phyloP scores from a whole-genome alignment of 2,329 filamentous ascomycete genomes.

The Didymella segeticola region DNA sequence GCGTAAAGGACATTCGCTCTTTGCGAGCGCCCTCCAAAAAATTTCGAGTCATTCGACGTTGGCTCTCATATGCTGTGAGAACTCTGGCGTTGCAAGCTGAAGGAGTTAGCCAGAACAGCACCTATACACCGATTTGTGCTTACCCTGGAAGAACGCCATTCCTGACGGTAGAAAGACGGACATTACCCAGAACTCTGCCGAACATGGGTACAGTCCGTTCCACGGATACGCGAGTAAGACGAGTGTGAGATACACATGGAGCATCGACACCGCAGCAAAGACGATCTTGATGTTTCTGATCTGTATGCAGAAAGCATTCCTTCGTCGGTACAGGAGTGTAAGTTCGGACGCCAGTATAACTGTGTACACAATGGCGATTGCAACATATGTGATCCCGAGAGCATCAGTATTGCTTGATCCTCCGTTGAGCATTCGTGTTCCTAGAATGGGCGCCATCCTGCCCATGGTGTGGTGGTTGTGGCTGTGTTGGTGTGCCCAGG shows the following conservation, averaged over 20 bases:
- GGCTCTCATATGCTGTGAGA: constrained; percentile 45
- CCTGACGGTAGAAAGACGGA: constrained; percentile 47
- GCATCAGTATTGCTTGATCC: constrained; percentile 38
- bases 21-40: constrained; percentile 45
- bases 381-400: constrained; percentile 42
- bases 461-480: constrained; percentile 31
- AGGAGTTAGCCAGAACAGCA: constrained; percentile 4
- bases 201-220: constrained; percentile 45
- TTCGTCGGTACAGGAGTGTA: constrained; percentile 38
- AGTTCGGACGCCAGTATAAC: constrained; percentile 39
- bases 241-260: constrained; percentile 47
- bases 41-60: constrained; percentile 42
- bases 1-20: constrained; percentile 40
- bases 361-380: constrained; percentile 43
- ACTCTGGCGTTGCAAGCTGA: constrained; percentile 47
- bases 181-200: constrained; percentile 51
- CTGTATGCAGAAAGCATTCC: constrained; percentile 41
- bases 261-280: constrained; percentile 43
- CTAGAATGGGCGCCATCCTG: constrained; percentile 40
- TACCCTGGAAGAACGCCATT: constrained; percentile 50
- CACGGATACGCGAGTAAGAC: constrained; percentile 48
- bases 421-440: constrained; percentile 40
- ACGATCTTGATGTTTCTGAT: constrained; percentile 44
- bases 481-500: neutral
- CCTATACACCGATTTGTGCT: neutral